Evolutionary conservation across 345 rosid genomes (phyloP), one percentile per base, ranked within the genome.

Genomic region (Anastatica hierochuntica): DNA sequence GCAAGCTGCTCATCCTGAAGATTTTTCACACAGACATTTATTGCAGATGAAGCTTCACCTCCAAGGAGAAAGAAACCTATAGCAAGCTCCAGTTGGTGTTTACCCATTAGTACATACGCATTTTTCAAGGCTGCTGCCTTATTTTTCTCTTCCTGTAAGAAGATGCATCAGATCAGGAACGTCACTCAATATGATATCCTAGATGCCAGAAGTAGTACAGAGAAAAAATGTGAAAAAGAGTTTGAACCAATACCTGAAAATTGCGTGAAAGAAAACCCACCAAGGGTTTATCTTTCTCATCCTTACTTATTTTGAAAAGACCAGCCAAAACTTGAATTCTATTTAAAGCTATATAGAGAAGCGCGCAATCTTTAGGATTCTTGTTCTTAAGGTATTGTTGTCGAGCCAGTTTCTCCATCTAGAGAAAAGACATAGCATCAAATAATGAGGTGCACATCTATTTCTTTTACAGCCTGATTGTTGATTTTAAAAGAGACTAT

Each of bases 261-360:
- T 90, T 83, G 60, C 97, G 90, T 3, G 82, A 79, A 58, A 90
- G 95, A 73, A 90, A 90, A 68, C 64, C 94, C 63, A 90, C 88
- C 76, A 90, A 76, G 11, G 94, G 90, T 70, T 83, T 90, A 68
- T 90, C 88, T 72, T 76, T 90, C 70, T 85, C 94, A 74, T 85
- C 76, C 76, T 63, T 85, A 77, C 94, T 85, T 60, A 90, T 58
- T 73, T 85, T 90, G 59, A 85, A 90, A 57, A 90, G 88, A 61
- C 97, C 95, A 64, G 90, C 84, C 86, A 85, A 76, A 66, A 90
- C 97, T 80, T 83, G 90, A 64, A 83, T 71, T 73, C 95, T 79
- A 51, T 85, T 83, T 63, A 90, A 64, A 61, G 88, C 95, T 58
- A 85, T 70, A 64, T 90, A 90, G 43, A 90, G 69, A 73, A 90